phyloP scores from a whole-genome alignment of 2,329 filamentous ascomycete species.

The Nigrospora sphaerica region DNA sequence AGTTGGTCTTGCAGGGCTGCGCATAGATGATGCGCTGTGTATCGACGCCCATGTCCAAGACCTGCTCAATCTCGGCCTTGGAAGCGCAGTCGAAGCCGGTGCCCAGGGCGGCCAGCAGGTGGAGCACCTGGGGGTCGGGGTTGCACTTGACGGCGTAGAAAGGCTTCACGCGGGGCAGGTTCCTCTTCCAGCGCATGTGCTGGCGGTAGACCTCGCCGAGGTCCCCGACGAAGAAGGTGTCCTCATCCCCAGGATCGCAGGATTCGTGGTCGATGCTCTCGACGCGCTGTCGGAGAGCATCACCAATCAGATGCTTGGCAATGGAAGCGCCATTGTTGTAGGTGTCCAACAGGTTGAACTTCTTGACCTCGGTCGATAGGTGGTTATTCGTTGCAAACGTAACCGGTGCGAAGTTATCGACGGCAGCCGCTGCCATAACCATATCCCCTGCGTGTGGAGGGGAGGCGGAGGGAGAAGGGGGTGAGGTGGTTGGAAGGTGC shows the following conservation, averaged over 20 bases:
- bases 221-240: constrained; percentile 97
- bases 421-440: constrained; percentile 57
- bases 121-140: constrained; percentile 82
- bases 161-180: constrained; percentile 84
- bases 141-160: constrained; percentile 99
- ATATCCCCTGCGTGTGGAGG: constrained; percentile 41
- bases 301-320: constrained; percentile 77
- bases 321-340: constrained; percentile 35
- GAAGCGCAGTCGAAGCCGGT: constrained; percentile 98
- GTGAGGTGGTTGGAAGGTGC: constrained; percentile 6
- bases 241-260: constrained; percentile 89
- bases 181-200: constrained; percentile 96
- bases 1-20: constrained; percentile 99
- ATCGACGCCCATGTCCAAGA: constrained; percentile 74
- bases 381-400: constrained; percentile 36
- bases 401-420: constrained; percentile 46
- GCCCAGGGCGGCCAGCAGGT: constrained; percentile 79
- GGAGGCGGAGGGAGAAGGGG: constrained; percentile 14
- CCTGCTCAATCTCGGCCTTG: constrained; percentile 92
- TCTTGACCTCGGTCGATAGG: constrained; percentile 24
- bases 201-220: constrained; percentile 98
- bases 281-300: constrained; percentile 80
- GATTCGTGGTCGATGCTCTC: constrained; percentile 76
- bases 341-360: constrained; percentile 29
- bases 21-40: constrained; percentile 95